Percentiles rank a stretch among this genome's conserved stretches.
Evolutionary conservation across 2,329 filamentous ascomycete species (phyloP).

Genomic region (Penicillium sp.): DNA sequence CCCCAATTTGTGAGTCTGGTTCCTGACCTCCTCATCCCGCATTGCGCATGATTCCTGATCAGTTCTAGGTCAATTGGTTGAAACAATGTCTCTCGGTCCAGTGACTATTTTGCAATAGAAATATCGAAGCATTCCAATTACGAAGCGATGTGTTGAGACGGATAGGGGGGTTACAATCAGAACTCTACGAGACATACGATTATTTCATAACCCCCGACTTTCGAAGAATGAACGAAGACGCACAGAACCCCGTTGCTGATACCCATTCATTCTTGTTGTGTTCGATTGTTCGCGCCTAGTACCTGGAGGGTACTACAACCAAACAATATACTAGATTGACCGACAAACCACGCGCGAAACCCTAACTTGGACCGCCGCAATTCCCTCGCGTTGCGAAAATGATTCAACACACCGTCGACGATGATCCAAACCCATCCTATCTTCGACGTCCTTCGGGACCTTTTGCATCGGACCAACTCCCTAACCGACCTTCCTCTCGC

Average conservation of each 20-base stretch:
- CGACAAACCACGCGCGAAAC: neutral
- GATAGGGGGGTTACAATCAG: neutral
- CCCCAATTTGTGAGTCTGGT: neutral
- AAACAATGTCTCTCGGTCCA: conserved; percentile 8
- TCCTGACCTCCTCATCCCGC: neutral
- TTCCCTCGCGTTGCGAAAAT: conserved; percentile 16
- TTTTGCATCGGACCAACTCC: conserved; percentile 11
- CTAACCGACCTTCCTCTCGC: conserved; percentile 21
- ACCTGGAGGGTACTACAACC: neutral
- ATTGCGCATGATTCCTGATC: conserved; percentile 1
- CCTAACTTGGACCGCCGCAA: neutral
- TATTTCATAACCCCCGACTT: neutral
- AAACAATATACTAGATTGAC: neutral
- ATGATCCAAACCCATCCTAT: conserved; percentile 25
- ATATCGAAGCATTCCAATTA: neutral
- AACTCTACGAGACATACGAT: neutral
- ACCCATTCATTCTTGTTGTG: conserved; percentile 6
- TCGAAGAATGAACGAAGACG: conserved; percentile 17
- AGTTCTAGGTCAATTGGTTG: conserved; percentile 10
- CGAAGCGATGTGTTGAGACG: conserved; percentile 15
- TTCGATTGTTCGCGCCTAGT: neutral
- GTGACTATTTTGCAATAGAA: conserved; percentile 11
- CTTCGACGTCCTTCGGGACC: conserved; percentile 20
- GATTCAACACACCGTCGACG: conserved; percentile 27
- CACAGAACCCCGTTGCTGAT: conserved; percentile 4